Base-by-base conservation (phyloP, 495 filamentous ascomycete species). In the Lophiostoma macrostomum region DNA sequence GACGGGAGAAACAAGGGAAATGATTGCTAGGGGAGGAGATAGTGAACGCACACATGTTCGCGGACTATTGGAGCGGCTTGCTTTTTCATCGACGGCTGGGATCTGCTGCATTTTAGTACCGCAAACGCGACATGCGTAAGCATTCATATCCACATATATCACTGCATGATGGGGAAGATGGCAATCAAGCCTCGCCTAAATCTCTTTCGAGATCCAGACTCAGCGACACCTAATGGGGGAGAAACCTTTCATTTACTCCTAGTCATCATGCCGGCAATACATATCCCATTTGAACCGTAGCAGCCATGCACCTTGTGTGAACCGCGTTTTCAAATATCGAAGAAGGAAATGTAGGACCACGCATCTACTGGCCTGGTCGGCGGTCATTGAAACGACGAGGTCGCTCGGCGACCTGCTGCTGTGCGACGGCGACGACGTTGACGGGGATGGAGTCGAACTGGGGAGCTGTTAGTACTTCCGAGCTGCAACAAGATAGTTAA, bases 361-460 rank as follows among this genome's bases (percentile, higher is more conserved):
- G 30, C 30, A 64, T 54, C 57, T 69, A 73, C 54, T 70, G 64
- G 61, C 71, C 69, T 45, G 75, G 70, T 31, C 68, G 73, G 60
- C 78, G 68, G 66, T 78, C 76, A 63, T 71, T 73, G 70, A 81
- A 84, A 66, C 82, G 79, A 54, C 83, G 80, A 53, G 84, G 85
- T 58, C 88, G 84, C 79, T 94, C 89, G 67, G 77, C 73, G 25
- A 74, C 71, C 80, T 95, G 91, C 74, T 88, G 87, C 77, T 96
- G 90, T 64, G 84, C 77, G 59, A 96, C 90, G 58, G 84, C 72
- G 64, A 91, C 82, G 67, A 95, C 87, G 75, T 90, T 94, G 85
- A 95, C 90, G 67, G 91, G 88, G 73, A 97, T 90, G 59, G 83
- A 85, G 74, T 96, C 91, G 80, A 97, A 97, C 91, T 97, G 67